Evolutionary conservation across 345 rosid genomes (phyloP).

Genomic region (Jatropha curcas): DNA sequence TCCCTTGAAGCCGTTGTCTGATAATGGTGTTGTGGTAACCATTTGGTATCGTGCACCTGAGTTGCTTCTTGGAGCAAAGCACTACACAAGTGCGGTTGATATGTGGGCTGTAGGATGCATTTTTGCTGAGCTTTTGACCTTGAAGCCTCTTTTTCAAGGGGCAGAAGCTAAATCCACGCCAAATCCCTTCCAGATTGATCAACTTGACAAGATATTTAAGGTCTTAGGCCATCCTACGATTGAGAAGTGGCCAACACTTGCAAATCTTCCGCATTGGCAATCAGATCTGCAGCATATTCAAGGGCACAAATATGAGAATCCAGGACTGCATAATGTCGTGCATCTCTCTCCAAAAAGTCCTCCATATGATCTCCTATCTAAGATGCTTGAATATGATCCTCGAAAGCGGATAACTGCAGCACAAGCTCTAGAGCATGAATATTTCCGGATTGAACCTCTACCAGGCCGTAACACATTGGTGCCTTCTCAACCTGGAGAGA

Average conservation of each 20-base stretch:
- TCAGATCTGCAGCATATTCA: conserved; percentile 75
- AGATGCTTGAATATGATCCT: conserved; percentile 96
- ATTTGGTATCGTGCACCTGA: conserved; percentile 99
- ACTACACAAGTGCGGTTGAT: conserved; percentile 94
- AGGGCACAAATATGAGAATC: conserved; percentile 70
- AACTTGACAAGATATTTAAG: conserved; percentile 98
- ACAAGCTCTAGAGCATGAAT: conserved; percentile 95
- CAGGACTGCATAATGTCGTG: conserved; percentile 67
- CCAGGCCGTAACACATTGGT: conserved; percentile 93
- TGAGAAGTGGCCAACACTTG: conserved; percentile 94
- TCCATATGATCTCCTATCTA: conserved; percentile 81
- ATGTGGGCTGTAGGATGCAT: conserved; percentile 99
- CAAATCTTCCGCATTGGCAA: conserved; percentile 88
- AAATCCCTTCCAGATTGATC: conserved; percentile 93
- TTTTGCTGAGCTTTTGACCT: conserved; percentile 91
- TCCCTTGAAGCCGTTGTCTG: conserved; percentile 76
- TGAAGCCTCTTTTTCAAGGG: conserved; percentile 97
- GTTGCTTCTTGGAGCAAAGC: conserved; percentile 96
- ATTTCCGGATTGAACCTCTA: conserved; percentile 73
- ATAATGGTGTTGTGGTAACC: conserved; percentile 96
- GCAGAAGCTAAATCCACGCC: conserved; percentile 82
- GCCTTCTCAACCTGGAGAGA: conserved; percentile 78
- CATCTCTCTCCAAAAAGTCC: conserved; percentile 61
- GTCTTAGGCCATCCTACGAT: conserved; percentile 91
- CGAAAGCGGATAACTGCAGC: conserved; percentile 89